Evolutionary conservation across 2,329 filamentous ascomycete genomes (phyloP), one percentile per base, ranked within the genome.

Genomic region (Colletotrichum ledebouriae): DNA sequence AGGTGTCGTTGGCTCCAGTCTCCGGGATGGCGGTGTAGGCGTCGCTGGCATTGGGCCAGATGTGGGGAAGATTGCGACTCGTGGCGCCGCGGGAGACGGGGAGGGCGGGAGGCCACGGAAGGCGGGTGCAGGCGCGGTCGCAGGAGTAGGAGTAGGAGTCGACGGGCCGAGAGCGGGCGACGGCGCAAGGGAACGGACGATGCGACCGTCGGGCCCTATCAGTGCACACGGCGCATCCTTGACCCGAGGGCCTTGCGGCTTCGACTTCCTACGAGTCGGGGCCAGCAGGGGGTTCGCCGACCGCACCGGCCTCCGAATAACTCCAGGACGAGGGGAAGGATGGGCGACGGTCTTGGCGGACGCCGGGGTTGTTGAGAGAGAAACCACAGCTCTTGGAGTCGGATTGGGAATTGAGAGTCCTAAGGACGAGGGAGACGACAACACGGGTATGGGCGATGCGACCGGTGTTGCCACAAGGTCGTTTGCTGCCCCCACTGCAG

Each of bases 191-290:
- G 59, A 61, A 3, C 22, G 34, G 12, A 47, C 46, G 15, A 22
- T 12, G 5, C 9, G 49, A n/a, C 59, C 59, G 17, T 62, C 59
- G 9, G n/a, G 49, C 3, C 49, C 59, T 17, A 62, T 29, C 29
- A 6, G 29, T 17, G 59, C 59, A 25, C 25, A 47, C 9, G 47
- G 22, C 9, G 39, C 11, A 13, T 44, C 59, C 15, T 53, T 61
- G 34, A 25, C 4, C 11, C 37, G 17, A 10, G 47, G 47, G 4
- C 15, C 17, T 47, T 52, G 46, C 4, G 34, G 10, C 37, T 17
- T 52, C 6, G 47, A 37, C 59, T 52, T 61, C 25, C 22, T 61
- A 7, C 39, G 25, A 29, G 7, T 29, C 34, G 59, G 34, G 25
- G 15, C 33, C 34, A 42, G 6, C 20, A 52, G 1, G 44, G n/a